Evolutionary conservation across 2,329 filamentous ascomycete genomes (phyloP), one percentile per base, ranked within the genome.

Genomic region (Ophioceras dolichostomum): DNA sequence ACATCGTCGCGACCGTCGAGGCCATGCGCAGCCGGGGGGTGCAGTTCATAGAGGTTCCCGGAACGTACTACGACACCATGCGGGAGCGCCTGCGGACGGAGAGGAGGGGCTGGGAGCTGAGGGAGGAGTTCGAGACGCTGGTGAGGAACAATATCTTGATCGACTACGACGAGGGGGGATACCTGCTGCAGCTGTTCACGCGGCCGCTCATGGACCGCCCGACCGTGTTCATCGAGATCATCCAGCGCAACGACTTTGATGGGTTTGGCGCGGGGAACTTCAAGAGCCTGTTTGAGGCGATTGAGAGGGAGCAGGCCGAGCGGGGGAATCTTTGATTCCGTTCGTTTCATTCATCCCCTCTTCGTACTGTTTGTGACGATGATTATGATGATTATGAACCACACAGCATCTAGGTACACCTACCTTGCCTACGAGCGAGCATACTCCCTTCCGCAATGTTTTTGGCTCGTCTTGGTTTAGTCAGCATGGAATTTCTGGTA

Each of bases 211-310:
- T 94, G 80, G 88, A 95, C 60, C 78, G 89, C 10, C 89, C 89
- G 18, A 95, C 89, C 4, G 88, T 95, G 20, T 95, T 95, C 55
- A 77, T 95, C 45, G 89, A 95, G 71, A 94, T 95, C 49, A 95
- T 95, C 50, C 87, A 95, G 67, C 68, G 88, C 40, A 80, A 93
- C 49, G 79, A 86, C 45, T 95, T 95, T 57, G 79, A 83, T 22
- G 89, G 89, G 0, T 95, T 95, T 49, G 88, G 89, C 4, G 89
- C 88, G 0, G 89, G 89, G 1, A 96, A 95, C 59, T 95, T 95
- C 65, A 94, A 87, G 74, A 87, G 81, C 43, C 53, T 95, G 49
- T 95, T 95, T 51, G 88, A 95, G 67, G 88, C 89, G 3, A 93
- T 95, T 56, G 89, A 95, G 70, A 68, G 88, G 36, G 88, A 95